Evolutionary conservation across 495 filamentous ascomycete genomes (phyloP).

Genomic region (Cercophora samala): DNA sequence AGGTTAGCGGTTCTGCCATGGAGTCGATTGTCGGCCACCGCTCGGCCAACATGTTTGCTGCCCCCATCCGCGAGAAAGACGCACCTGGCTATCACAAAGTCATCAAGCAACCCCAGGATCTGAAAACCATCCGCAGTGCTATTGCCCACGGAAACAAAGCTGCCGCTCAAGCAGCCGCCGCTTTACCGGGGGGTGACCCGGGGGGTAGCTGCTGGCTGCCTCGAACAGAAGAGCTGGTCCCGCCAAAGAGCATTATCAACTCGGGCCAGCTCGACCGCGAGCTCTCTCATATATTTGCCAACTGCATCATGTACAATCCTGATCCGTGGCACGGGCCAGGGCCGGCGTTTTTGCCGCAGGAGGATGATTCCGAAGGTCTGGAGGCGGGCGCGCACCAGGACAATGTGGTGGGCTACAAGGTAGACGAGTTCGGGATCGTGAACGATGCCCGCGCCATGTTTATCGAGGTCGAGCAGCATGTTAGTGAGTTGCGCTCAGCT

Average conservation of each 20-base stretch:
- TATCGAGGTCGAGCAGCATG: constrained; percentile 63
- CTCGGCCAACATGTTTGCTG: constrained; percentile 81
- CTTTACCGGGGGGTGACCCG: constrained; percentile 45
- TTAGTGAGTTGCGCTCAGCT: constrained; percentile 47
- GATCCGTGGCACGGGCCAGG: constrained; percentile 67
- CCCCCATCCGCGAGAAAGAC: constrained; percentile 76
- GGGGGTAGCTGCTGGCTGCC: constrained; percentile 57
- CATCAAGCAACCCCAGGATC: constrained; percentile 80
- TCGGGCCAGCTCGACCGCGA: constrained; percentile 92
- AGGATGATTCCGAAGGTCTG: constrained; percentile 33
- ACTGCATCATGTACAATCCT: constrained; percentile 96
- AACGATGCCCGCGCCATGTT: constrained; percentile 81
- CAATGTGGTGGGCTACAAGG: constrained; percentile 49
- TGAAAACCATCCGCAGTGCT: constrained; percentile 79
- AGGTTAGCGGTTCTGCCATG: constrained; percentile 73
- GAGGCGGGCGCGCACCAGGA: constrained; percentile 37
- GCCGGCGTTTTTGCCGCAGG: constrained; percentile 48
- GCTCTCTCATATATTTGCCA: constrained; percentile 94
- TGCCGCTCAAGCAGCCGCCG: constrained; percentile 58
- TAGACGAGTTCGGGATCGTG: constrained; percentile 76
- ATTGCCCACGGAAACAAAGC: constrained; percentile 74
- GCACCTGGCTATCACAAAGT: constrained; percentile 86
- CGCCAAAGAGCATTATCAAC: constrained; percentile 90
- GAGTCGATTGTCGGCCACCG: constrained; percentile 83
- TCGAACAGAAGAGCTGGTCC: constrained; percentile 68